Conservation (phyloP, 2,329 filamentous ascomycete species). For the Neobulgaria alba region DNA sequence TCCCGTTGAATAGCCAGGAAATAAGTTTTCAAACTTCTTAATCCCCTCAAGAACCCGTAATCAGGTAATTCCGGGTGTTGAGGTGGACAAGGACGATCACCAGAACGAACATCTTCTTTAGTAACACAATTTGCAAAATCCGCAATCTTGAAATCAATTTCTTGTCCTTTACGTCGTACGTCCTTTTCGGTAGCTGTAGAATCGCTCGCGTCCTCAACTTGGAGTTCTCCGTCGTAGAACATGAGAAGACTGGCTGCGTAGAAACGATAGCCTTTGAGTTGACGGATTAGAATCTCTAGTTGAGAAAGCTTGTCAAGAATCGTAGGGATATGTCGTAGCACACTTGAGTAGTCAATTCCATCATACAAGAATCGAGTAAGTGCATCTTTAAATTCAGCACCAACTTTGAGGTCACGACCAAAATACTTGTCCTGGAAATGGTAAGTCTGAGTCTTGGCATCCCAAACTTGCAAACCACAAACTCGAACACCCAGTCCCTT, state of each 20-base stretch:
- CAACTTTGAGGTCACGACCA: conserved; percentile 78
- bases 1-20: conserved; percentile 84
- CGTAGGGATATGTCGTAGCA: conserved; percentile 77
- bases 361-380: conserved; percentile 87
- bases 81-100: conserved; percentile 65
- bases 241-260: conserved; percentile 93
- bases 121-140: conserved; percentile 98
- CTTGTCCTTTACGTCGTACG: conserved; percentile 29
- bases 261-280: conserved; percentile 79
- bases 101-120: conserved; percentile 59
- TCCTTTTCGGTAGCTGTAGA: conserved; percentile 34
- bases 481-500: conserved; percentile 84
- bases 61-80: conserved; percentile 74
- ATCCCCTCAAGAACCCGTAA: conserved; percentile 77
- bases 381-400: conserved; percentile 79
- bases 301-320: conserved; percentile 76
- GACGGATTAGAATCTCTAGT: conserved; percentile 74
- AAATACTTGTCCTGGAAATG: conserved; percentile 99
- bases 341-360: conserved; percentile 70
- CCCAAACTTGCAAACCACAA: conserved; percentile 95
- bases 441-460: conserved; percentile 72
- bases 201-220: conserved; percentile 40
- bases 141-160: conserved; percentile 92
- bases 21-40: conserved; percentile 71
- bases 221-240: conserved; percentile 83